phyloP scores from a whole-genome alignment of 768 basidiomycete genomes.

The Gautieria morchelliformis region DNA sequence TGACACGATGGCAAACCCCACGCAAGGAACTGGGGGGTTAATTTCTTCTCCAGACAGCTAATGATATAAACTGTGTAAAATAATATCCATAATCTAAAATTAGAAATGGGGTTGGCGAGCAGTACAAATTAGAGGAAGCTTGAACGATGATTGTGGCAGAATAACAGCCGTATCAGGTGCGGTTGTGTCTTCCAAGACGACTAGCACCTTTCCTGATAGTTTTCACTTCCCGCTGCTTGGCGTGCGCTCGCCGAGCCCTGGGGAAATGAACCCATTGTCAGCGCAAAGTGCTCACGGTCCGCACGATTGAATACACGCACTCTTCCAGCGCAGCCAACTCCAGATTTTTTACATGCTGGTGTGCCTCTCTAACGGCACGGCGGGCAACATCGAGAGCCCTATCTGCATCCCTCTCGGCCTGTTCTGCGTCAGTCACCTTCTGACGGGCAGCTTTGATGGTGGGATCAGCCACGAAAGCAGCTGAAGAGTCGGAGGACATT shows the following conservation, averaged over 20 bases:
- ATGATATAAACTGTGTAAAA: too few relatives aligned
- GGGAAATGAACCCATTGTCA: not conserved
- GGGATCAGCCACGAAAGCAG: slow-evolving; percentile 26
- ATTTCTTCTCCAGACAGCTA: too few relatives aligned
- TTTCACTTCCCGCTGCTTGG: slow-evolving; percentile 43
- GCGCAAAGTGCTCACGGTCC: too few relatives aligned
- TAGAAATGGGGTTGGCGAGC: too few relatives aligned
- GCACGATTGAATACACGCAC: slow-evolving; percentile 24
- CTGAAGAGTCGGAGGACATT: not conserved
- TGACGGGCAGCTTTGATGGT: slow-evolving; percentile 38
- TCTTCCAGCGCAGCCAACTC: slow-evolving; percentile 44
- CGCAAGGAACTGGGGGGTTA: too few relatives aligned
- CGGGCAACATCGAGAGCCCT: slow-evolving; percentile 37
- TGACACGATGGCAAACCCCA: too few relatives aligned
- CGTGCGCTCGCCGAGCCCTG: slow-evolving; percentile 28
- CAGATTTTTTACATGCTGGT: slow-evolving; percentile 37
- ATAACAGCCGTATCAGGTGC: not conserved
- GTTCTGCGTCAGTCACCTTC: slow-evolving; percentile 41
- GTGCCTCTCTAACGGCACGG: slow-evolving; percentile 36
- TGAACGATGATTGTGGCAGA: too few relatives aligned
- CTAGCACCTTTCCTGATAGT: slow-evolving; percentile 28
- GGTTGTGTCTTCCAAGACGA: slow-evolving; percentile 6
- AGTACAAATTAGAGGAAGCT: too few relatives aligned
- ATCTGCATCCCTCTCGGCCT: slow-evolving; percentile 43
- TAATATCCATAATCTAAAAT: too few relatives aligned